Evolutionary conservation across 345 rosid species (phyloP), one percentile per base, ranked within the genome.

Genomic region (Hirschfeldia incana): DNA sequence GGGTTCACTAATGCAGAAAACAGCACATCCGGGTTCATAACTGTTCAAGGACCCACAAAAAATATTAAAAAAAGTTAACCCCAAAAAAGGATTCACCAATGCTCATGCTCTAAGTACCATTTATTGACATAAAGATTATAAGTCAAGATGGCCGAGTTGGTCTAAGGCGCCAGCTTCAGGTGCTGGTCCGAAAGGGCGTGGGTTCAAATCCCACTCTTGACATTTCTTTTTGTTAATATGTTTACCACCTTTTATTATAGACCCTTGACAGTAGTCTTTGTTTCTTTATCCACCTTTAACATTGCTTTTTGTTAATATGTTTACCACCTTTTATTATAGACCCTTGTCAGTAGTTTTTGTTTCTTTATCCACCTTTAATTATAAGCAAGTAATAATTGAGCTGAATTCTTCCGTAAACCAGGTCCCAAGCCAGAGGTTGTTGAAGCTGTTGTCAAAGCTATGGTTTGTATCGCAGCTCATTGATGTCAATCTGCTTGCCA

Each of bases 151-250:
- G 95, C 91, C 93, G 92, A 90, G 93, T 89, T 90, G 92, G 92
- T 89, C 92, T 86, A 87, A 90, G 90, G 93, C 90, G 92, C 91
- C 93, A 90, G 91, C 87, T 88, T 90, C 92, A 88, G 92, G 92
- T 87, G 86, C 87, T 86, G 88, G 90, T 83, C 88, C 86, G 84
- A 85, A 84, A 86, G 90, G 94, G 90, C 90, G 72, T 85, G 88
- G 89, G 91, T 86, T 89, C 92, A 83, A 89, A 89, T 83, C 92
- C 87, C 92, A 87, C 76, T 91, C 90, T 87, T 88, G 92, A 89
- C 91, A 89, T 4, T 11, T 1, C 3, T 6, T 42, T 13, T 0
- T 67, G 6, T 4, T 53, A 27, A 9, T 37, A 2, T 3, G 62
- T 16, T 13, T 37, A 37, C 51, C 51, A 42, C n/a, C 46, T 10